These are phyloP conservation scores for Vigna trinervia DNA, from an alignment of 306 rosid species.

Conservation along the genomic window DNA sequence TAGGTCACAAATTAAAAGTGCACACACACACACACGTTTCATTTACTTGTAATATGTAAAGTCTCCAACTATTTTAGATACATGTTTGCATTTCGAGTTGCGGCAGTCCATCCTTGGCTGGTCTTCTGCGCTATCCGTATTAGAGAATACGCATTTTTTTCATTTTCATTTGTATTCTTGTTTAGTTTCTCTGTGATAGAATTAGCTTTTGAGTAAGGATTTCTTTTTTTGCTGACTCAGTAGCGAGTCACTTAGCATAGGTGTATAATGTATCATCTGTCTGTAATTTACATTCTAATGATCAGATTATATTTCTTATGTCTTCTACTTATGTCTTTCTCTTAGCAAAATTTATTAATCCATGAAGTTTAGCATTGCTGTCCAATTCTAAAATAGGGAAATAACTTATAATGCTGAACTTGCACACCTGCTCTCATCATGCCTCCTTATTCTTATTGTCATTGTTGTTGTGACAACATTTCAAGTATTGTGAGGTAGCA, in stretches of 20 bases:
- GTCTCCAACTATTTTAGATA: conserved; percentile 26
- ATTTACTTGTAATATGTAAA: not conserved
- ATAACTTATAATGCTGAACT: conserved; percentile 7
- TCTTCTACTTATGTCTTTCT: not conserved
- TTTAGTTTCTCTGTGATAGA: not conserved
- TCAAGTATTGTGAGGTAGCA: conserved; percentile 21
- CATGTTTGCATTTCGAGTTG: conserved; percentile 11
- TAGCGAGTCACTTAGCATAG: not conserved
- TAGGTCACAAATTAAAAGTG: not conserved
- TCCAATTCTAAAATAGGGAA: conserved; percentile 14
- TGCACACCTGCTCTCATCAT: conserved; percentile 4
- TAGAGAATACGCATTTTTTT: not conserved
- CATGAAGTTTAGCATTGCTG: conserved; percentile 21
- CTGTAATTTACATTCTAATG: not conserved
- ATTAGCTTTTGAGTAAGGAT: not conserved
- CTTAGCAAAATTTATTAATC: not conserved
- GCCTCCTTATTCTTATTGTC: conserved; percentile 26
- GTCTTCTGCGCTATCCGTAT: conserved; percentile 6
- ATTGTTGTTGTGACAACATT: conserved; percentile 31
- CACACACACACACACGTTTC: not conserved
- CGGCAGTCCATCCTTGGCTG: not conserved
- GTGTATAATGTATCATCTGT: not conserved
- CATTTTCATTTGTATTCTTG: not conserved
- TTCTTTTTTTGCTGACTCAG: not conserved
- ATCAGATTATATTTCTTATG: not conserved